These are phyloP conservation scores for Salix brachista DNA, from an alignment of 345 rosid species.

Conservation along the genomic window DNA sequence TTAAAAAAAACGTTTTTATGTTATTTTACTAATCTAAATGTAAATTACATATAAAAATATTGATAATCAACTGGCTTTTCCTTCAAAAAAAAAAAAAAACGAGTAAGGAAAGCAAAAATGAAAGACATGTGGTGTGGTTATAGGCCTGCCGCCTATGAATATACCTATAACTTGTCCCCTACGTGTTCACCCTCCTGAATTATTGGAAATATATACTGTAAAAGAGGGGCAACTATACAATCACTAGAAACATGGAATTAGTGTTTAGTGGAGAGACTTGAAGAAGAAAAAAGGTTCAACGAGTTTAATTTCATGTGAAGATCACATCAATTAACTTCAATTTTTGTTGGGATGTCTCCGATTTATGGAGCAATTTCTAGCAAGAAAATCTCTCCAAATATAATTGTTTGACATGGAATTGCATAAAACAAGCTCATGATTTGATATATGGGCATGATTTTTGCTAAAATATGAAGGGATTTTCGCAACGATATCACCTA, in stretches of 20 bases:
- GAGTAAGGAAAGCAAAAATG: neutral
- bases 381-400: neutral
- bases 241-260: neutral
- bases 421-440: neutral
- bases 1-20: no score
- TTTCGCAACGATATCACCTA: no score
- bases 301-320: neutral
- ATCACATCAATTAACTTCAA: neutral
- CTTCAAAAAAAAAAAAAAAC: neutral
- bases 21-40: no score
- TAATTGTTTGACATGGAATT: neutral
- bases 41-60: no score
- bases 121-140: neutral
- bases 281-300: neutral
- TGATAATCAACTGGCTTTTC: no score
- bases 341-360: neutral
- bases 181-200: neutral
- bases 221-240: neutral
- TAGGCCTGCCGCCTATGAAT: neutral
- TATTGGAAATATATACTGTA: neutral
- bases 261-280: neutral
- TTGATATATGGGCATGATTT: no score
- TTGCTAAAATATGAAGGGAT: no score
- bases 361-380: neutral
- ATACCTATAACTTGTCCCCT: neutral